phyloP scores from a whole-genome alignment of 805 yeast genomes.

The Candida orba region DNA sequence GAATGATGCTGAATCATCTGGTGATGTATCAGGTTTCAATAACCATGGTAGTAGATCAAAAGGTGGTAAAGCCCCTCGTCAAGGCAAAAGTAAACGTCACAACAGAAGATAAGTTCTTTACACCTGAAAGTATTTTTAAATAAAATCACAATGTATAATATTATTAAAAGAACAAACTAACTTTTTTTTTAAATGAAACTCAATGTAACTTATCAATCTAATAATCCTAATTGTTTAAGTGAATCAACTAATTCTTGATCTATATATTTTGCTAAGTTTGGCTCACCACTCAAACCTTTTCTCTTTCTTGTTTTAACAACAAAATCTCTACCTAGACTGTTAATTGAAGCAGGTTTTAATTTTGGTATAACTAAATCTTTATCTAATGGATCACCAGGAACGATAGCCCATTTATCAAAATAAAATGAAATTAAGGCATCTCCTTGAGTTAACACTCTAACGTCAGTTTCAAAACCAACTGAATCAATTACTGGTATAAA shows the following conservation, averaged over 20 bases:
- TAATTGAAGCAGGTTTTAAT: conserved; percentile 65
- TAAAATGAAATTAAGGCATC: conserved; percentile 62
- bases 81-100: conserved; percentile 46
- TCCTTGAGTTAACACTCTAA: conserved; percentile 71
- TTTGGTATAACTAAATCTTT: conserved; percentile 52
- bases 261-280: conserved; percentile 57
- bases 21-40: conserved; percentile 54
- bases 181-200: too few relatives aligned
- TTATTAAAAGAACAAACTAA: too few relatives aligned
- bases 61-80: conserved; percentile 34
- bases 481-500: conserved; percentile 85
- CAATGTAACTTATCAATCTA: conserved; percentile 3
- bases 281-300: conserved; percentile 77
- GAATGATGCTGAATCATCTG: conserved; percentile 67
- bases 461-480: conserved; percentile 81
- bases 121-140: too few relatives aligned
- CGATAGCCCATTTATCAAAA: conserved; percentile 66
- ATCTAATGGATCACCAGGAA: conserved; percentile 92
- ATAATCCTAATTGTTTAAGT: conserved; percentile 43
- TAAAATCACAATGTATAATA: too few relatives aligned
- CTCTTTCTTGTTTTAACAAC: conserved; percentile 82
- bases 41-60: conserved; percentile 31
- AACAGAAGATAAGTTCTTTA: conserved; percentile 8
- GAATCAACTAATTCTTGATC: conserved; percentile 51
- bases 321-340: conserved; percentile 78